Evolutionary conservation across 1,139 yeast species (phyloP).

Genomic region (Lodderomyces metapsilosis): DNA sequence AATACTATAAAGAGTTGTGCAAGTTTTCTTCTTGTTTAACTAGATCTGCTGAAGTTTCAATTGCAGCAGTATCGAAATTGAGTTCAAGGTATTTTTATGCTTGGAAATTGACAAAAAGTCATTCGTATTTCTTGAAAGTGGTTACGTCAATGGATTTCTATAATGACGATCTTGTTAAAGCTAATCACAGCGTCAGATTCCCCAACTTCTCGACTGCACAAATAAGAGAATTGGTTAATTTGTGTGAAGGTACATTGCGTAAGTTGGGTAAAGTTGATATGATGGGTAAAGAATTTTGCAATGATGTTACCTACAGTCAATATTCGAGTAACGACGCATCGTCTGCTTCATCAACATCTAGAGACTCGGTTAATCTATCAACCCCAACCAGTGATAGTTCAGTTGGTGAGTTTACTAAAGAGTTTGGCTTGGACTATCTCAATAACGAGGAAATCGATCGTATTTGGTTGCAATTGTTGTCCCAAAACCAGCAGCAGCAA

Average conservation of each 20-base stretch:
- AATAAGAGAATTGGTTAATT: constrained; percentile 26
- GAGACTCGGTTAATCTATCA: constrained; percentile 8
- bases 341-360: constrained; percentile 3
- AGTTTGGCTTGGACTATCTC: constrained; percentile 25
- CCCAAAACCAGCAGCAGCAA: constrained; percentile 27
- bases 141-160: constrained; percentile 33
- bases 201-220: constrained; percentile 22
- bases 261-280: constrained; percentile 19
- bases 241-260: constrained; percentile 26
- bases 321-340: constrained; percentile 7
- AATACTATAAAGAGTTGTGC: constrained; percentile 24
- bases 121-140: constrained; percentile 29
- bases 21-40: constrained; percentile 32
- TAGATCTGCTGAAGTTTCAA: constrained; percentile 35
- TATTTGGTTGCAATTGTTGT: constrained; percentile 39
- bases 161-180: constrained; percentile 15
- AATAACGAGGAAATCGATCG: constrained; percentile 38
- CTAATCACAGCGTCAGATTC: constrained; percentile 12
- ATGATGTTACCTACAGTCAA: constrained; percentile 10
- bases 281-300: constrained; percentile 15
- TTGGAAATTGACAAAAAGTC: constrained; percentile 51
- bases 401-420: constrained; percentile 14
- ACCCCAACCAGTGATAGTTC: constrained; percentile 13
- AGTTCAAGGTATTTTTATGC: constrained; percentile 49
- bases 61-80: constrained; percentile 35